A percentile compares a stretch with the other conserved stretches of the same genome.
These are phyloP conservation scores for Leishmania martiniquensis DNA, from an alignment of 208 protist species.

Conservation along the genomic window DNA sequence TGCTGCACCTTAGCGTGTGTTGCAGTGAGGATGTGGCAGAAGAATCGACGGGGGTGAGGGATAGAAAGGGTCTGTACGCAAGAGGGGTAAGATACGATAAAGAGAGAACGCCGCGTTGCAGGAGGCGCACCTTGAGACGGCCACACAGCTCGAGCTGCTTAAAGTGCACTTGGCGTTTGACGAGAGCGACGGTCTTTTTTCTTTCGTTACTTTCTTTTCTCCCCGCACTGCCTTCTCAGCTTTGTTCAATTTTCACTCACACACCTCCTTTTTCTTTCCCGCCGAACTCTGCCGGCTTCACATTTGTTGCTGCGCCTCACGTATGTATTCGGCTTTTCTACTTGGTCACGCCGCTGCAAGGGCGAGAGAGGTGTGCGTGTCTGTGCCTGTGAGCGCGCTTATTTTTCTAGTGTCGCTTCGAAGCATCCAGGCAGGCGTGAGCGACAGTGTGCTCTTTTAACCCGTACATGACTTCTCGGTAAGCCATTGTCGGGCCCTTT, in stretches of 20 bases:
- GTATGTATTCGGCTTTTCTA: not conserved
- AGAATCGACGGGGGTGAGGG: not conserved
- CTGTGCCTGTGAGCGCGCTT: not conserved
- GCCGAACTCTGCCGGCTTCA: not conserved
- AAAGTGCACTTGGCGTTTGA: not conserved
- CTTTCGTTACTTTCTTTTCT: not conserved
- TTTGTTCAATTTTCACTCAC: not conserved
- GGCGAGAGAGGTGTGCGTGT: not conserved
- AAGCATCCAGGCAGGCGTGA: not conserved
- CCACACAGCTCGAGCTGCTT: not conserved
- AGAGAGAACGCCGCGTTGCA: not conserved
- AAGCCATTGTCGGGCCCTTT: not conserved
- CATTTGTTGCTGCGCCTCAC: not conserved
- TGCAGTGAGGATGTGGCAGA: not conserved
- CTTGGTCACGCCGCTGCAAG: not conserved
- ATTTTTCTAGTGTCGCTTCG: not conserved
- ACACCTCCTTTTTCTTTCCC: no score
- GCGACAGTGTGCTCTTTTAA: not conserved
- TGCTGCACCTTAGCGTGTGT: constrained; percentile 6
- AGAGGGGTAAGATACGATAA: not conserved
- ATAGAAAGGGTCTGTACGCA: not conserved
- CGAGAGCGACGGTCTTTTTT: not conserved
- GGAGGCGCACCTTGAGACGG: not conserved
- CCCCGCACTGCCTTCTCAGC: not conserved
- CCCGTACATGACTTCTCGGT: not conserved